Conservation (phyloP, 2,329 filamentous ascomycete genomes). For the Coniochaeta hoffmannii region DNA sequence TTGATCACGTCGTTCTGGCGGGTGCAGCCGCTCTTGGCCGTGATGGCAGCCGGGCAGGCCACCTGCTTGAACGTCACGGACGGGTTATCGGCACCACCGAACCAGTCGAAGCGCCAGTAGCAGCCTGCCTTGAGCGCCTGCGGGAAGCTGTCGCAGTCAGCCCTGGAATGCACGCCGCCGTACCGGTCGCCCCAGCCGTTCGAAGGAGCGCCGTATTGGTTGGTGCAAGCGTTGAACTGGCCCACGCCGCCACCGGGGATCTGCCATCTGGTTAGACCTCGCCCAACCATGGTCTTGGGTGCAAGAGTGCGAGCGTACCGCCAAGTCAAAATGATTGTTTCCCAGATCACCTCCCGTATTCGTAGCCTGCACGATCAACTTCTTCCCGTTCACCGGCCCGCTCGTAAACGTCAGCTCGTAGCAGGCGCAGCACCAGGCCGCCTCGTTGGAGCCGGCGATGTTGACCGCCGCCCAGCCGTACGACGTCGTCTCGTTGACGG, state of each 20-base stretch:
- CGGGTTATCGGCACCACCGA: constrained; percentile 51
- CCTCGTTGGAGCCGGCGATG: constrained; percentile 29
- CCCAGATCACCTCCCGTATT: constrained; percentile 50
- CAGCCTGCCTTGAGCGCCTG: constrained; percentile 47
- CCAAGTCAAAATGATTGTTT: constrained; percentile 48
- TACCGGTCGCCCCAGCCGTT: constrained; percentile 51
- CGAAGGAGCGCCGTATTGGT: constrained; percentile 34
- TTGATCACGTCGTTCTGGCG: constrained; percentile 24
- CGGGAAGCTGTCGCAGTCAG: constrained; percentile 46
- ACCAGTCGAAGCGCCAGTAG: constrained; percentile 60
- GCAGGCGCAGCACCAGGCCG: constrained; percentile 32
- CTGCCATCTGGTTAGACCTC: constrained; percentile 9
- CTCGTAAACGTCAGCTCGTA: constrained; percentile 55
- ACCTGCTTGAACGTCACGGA: constrained; percentile 47
- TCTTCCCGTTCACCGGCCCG: constrained; percentile 45
- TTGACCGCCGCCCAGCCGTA: constrained; percentile 48
- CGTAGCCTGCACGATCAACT: constrained; percentile 52
- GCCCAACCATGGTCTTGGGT: background rate
- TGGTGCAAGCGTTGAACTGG: constrained; percentile 39
- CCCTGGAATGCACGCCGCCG: constrained; percentile 45
- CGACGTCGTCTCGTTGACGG: constrained; percentile 38
- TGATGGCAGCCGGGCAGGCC: constrained; percentile 21
- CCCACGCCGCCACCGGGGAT: constrained; percentile 48
- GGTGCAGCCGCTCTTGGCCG: constrained; percentile 24
- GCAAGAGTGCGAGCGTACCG: constrained; percentile 19